Conservation (phyloP, 2,329 filamentous ascomycete genomes). For the Aspergillus sp. region DNA sequence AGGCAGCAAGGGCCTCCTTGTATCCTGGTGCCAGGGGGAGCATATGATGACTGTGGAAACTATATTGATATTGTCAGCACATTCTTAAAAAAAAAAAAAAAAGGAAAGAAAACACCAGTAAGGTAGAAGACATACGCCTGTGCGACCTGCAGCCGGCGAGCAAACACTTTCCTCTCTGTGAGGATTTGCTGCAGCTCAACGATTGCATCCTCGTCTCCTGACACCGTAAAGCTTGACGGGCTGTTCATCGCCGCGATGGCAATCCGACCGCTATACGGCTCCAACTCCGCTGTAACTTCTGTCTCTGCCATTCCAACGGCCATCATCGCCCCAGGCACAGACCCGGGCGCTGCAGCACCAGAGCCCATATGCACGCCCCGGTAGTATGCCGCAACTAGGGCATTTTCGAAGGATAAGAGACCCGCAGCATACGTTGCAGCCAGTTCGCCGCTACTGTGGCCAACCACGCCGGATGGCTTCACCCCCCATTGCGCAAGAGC, state of each 20-base stretch:
- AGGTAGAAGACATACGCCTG: too few species aligned
- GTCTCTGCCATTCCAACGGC: constrained; percentile 11
- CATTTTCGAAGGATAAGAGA: neutral
- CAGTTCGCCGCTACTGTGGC: constrained; percentile 53
- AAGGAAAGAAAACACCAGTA: too few species aligned
- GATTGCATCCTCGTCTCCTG: constrained; percentile 15
- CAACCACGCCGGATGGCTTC: constrained; percentile 40
- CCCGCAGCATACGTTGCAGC: constrained; percentile 48
- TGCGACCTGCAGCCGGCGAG: too few species aligned
- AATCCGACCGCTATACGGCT: neutral
- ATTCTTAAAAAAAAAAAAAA: too few species aligned
- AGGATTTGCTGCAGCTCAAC: too few species aligned
- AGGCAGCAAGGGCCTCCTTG: too few species aligned
- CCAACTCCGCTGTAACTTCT: neutral
- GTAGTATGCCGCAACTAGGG: constrained; percentile 12
- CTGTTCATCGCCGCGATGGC: constrained; percentile 24
- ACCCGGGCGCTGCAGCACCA: neutral
- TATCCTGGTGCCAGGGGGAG: too few species aligned
- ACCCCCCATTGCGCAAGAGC: constrained; percentile 48
- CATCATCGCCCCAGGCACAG: constrained; percentile 8
- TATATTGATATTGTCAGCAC: too few species aligned
- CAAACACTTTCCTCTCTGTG: too few species aligned
- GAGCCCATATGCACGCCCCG: neutral
- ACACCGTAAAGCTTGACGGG: constrained; percentile 22
- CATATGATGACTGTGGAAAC: too few species aligned